A percentile compares a stretch with the other conserved stretches of the same genome.
phyloP scores from a whole-genome alignment of 2,329 filamentous ascomycete species.

The Ophiostoma pallidulum region DNA sequence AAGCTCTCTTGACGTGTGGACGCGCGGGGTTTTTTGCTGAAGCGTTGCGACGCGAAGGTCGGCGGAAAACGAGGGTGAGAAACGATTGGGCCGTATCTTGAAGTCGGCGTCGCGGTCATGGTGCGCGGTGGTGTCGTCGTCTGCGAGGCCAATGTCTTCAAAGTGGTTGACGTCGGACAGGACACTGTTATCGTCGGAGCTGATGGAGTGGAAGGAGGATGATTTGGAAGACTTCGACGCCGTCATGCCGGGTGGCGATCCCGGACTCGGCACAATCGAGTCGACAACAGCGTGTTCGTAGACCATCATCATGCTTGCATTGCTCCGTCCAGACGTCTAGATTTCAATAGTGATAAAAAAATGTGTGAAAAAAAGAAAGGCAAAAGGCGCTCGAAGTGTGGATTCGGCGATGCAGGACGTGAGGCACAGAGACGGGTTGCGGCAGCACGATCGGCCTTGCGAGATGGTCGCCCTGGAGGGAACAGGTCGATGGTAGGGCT shows the following conservation, averaged over 20 bases:
- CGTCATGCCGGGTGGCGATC: constrained; percentile 69
- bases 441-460: too few species aligned
- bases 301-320: constrained; percentile 29
- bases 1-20: constrained; percentile 23
- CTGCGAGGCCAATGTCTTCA: constrained; percentile 85
- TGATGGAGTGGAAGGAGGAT: constrained; percentile 75
- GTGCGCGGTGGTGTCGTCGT: constrained; percentile 42
- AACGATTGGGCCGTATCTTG: constrained; percentile 36
- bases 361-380: not conserved
- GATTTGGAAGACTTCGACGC: constrained; percentile 83
- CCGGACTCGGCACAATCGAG: constrained; percentile 38
- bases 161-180: constrained; percentile 72
- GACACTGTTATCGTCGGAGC: constrained; percentile 61
- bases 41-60: constrained; percentile 30
- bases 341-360: not conserved
- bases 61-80: constrained; percentile 38
- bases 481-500: too few species aligned
- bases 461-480: too few species aligned
- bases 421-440: too few species aligned
- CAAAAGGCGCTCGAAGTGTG: too few species aligned
- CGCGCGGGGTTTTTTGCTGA: constrained; percentile 19
- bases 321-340: constrained; percentile 2
- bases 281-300: constrained; percentile 30
- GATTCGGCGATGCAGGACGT: too few species aligned
- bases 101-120: constrained; percentile 27